Evolutionary conservation across 768 basidiomycete species (phyloP), one percentile per base, ranked within the genome.

Genomic region (Harrya chromipes): DNA sequence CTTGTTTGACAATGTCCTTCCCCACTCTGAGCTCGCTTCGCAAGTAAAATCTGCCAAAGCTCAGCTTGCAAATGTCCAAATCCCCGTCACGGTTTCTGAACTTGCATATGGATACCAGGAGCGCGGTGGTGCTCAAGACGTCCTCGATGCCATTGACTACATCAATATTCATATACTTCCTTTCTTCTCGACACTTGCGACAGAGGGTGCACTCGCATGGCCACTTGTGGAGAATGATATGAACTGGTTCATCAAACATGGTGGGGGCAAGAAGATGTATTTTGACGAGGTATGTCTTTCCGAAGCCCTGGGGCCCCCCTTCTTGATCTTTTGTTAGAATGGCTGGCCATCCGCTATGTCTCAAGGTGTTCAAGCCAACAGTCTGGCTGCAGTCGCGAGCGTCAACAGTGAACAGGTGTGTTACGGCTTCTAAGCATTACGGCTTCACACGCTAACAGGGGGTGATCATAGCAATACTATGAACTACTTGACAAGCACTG

Each of bases 301-400:
- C 37, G 17, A 0, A 16, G 35, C 37, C 24, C 21, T 6, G 21
- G 11, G 2, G 8, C 41, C 38, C 34, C 8, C n/a, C 17, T 29
- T 20, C 11, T 14, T 60, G 16, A 55, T 23, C 2, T 9, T 40
- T 41, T 26, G 40, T n/a, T 19, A 88, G 87, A 89, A 87, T 61
- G 85, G 87, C 34, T 89, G 86, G 87, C 87, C 87, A 1, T 87
- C 85, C 0, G 71, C 72, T 40, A 83, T 82, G 1, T 88, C 77
- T 16, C 31, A 62, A 2, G 72, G 79, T 9, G 84, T 89, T 11
- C 72, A 86, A 52, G 80, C 86, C 2, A 89, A 88, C 62, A 84
- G 80, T 54, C 72, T 73, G 0, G 51, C 61, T 40, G 87, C 87
- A 4, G 75, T 85, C 7, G 78, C 85, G 1, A 72, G 80, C 60